These are phyloP conservation scores for Apium graveolens DNA, from an alignment of 129 eudicot genomes.

Conservation along the genomic window DNA sequence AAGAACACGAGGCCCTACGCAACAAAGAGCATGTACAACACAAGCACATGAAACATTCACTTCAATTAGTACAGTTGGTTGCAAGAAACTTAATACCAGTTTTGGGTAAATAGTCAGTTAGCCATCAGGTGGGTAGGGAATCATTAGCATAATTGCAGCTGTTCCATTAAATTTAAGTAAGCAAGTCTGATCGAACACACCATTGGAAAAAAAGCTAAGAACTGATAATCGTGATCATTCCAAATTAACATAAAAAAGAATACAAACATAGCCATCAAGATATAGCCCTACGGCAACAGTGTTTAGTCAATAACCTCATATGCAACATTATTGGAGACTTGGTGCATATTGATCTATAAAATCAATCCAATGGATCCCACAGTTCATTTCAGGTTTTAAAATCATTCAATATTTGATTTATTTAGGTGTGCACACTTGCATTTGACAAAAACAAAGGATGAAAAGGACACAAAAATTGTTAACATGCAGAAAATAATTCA, in stretches of 20 bases:
- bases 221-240: slow-evolving; percentile 4
- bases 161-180: neutral
- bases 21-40: neutral
- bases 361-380: slow-evolving; percentile 22
- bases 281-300: neutral
- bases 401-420: slow-evolving; percentile 1
- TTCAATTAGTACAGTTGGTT: neutral
- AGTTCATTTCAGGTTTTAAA: slow-evolving; percentile 21
- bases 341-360: neutral
- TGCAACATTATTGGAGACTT: neutral
- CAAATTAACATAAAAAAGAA: neutral
- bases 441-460: slow-evolving; percentile 13
- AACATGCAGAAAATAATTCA: neutral
- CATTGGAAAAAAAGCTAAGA: neutral
- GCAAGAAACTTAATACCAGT: slow-evolving; percentile 1
- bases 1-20: neutral
- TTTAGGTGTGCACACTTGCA: slow-evolving; percentile 17
- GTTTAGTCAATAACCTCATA: neutral
- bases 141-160: neutral
- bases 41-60: slow-evolving; percentile 2
- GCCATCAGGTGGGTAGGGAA: neutral
- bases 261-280: neutral
- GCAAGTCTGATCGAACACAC: neutral
- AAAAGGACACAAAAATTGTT: slow-evolving; percentile 27
- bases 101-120: neutral